Base-by-base conservation (phyloP, 2,329 filamentous ascomycete species). In the Alternaria dauci region DNA sequence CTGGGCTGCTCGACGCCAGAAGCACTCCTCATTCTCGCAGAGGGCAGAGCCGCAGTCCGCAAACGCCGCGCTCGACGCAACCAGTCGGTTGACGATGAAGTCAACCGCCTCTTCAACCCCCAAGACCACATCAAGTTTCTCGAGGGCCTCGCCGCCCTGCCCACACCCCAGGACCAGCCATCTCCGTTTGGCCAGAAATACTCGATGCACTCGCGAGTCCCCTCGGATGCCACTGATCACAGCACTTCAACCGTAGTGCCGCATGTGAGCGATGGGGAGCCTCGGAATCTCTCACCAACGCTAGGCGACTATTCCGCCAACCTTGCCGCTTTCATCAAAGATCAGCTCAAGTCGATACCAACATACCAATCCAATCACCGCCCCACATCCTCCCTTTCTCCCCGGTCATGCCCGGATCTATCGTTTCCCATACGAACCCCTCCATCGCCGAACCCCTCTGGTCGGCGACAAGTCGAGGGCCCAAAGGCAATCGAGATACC, bases 1-100 rank as follows among this genome's bases (percentile, higher is more conserved):
- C 32, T 78, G 41, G 75, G 75, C 46, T 77, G 75, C 57, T 76
- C 76, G 8, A 77, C 75, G 5, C 65, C 74, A 42, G 76, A 78
- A 59, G 76, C 76, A 47, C 66, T 72, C 46, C 61, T 78, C 25
- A 71, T 78, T 43, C 55, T 78, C 41, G 75, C 74, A 16, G 76
- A 78, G 46, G 75, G 75, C 30, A 71, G 68, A 55, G 76, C 76
- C 42, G 76, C 75, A 52, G 65, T 76, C 12, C 72, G 67, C 36
- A 76, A 70, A 41, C 74, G 76, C 41, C 69, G 64, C 43, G 65
- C 63, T 43, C 70, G 72, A 46, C 70, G 69, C 32, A 69, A 71
- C 53, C 68, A 65, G 52, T 67, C 63, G 12, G 61, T 69, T 26
- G 58, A 70, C 56, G 67, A 67, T 26, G 65, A 70, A 5, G 51